Evolutionary conservation across 148 eudicot genomes (phyloP), one percentile per base, ranked within the genome.

Genomic region (Persicaria tinctoria): DNA sequence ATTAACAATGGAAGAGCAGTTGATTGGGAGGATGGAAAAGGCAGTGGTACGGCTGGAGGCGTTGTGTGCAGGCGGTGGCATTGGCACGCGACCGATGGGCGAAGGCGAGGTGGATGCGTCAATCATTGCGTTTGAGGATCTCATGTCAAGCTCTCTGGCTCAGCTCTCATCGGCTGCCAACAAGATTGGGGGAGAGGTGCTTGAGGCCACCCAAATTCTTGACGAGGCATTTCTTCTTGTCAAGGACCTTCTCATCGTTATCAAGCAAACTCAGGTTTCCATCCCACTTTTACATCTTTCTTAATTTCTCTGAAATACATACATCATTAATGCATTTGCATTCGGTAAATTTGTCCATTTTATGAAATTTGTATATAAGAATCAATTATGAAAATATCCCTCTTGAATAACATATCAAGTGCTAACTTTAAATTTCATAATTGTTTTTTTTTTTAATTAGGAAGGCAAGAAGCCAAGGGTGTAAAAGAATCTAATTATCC

Each of bases 151-250:
- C 73, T 76, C 46, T 38, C 81, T 91, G 2, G 88, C 81, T 73
- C 88, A 86, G 86, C 86, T 91, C 80, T 76, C 79, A 38, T 78
- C 70, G 20, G 91, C 90, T 10, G 93, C 87, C 41, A 89, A 82
- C 89, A 90, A 88, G 87, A 94, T 94, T 44, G 98, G 98, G 23
- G 96, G 85, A 71, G 81, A 92, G 70, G 97, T 95, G 51, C 69
- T 81, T 76, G 97, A 95, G 18, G 84, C 84, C 11, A 85, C 93
- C 3, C 78, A 72, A 76, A 76, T 86, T 70, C 77, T 95, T 6
- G 79, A 75, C 0, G 84, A 87, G 70, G 98, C 97, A 0, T 95
- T 95, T 64, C 17, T 69, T 66, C 89, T 80, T 73, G 81, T 88
- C 80, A 91, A 84, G 73, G 90, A 89, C 70, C 93, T 92, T 23